A percentile compares a stretch with the other conserved stretches of the same genome.
These are phyloP conservation scores for Boechera stricta DNA, from an alignment of 345 rosid species.

Conservation along the genomic window DNA sequence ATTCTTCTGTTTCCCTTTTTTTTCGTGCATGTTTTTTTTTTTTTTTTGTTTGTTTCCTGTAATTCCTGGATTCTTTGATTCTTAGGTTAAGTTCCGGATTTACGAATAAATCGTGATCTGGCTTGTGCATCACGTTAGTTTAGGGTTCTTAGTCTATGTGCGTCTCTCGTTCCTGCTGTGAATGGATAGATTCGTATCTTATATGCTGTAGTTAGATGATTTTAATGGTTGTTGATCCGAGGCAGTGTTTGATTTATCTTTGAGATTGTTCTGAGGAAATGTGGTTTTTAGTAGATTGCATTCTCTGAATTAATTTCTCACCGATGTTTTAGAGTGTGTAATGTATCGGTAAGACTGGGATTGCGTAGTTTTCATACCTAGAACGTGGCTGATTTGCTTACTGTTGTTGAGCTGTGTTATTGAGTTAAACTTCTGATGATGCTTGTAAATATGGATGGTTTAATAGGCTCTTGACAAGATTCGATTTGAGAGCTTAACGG, in stretches of 20 bases:
- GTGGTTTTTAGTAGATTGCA: no score
- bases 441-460: background rate
- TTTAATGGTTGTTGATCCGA: no score
- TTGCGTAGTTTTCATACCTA: background rate
- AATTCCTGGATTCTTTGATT: background rate
- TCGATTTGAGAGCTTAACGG: conserved; percentile 76
- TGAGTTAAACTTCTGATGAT: background rate
- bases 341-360: no score
- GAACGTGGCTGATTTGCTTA: background rate
- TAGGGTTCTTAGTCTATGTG: background rate
- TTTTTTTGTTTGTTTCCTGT: no score
- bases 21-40: no score
- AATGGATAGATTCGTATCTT: background rate
- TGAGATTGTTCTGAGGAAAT: no score
- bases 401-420: no score
- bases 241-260: no score
- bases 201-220: background rate
- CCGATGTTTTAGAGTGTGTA: no score
- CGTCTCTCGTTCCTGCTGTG: background rate
- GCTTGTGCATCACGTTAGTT: conserved; percentile 13
- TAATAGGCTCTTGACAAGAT: conserved; percentile 82
- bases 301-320: no score
- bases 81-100: background rate
- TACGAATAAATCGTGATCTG: background rate
- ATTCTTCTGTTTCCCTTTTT: background rate